Evolutionary conservation across 2,329 filamentous ascomycete genomes (phyloP).

Genomic region (Exutisphaerella laricina): DNA sequence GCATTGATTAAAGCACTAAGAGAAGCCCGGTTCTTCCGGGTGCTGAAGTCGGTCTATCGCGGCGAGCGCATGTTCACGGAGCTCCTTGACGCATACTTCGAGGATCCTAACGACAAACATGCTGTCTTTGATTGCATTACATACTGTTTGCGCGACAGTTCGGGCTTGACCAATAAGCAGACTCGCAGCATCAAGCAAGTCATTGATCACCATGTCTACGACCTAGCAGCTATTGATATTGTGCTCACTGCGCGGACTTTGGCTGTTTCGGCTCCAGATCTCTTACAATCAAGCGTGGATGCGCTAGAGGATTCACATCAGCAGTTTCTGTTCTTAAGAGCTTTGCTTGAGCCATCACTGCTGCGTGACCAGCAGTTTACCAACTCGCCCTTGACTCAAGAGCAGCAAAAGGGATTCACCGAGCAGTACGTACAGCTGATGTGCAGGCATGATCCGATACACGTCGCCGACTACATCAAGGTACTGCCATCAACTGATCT

Average conservation of each 20-base stretch:
- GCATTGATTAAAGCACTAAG: slow-evolving; percentile 71
- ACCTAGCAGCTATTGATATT: slow-evolving; percentile 64
- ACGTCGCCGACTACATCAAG: slow-evolving; percentile 81
- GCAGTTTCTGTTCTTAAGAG: slow-evolving; percentile 71
- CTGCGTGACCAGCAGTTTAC: slow-evolving; percentile 28
- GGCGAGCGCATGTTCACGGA: slow-evolving; percentile 72
- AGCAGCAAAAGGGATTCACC: slow-evolving; percentile 52
- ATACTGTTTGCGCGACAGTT: slow-evolving; percentile 63
- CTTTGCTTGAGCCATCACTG: slow-evolving; percentile 61
- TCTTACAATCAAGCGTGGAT: slow-evolving; percentile 62
- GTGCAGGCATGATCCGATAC: slow-evolving; percentile 75
- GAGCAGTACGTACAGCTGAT: slow-evolving; percentile 87
- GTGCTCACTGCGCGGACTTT: slow-evolving; percentile 60
- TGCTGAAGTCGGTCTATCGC: slow-evolving; percentile 83
- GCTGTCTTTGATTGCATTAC: slow-evolving; percentile 73
- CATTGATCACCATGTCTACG: slow-evolving; percentile 58
- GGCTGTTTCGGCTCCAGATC: slow-evolving; percentile 53
- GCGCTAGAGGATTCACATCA: slow-evolving; percentile 56
- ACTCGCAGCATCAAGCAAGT: slow-evolving; percentile 63
- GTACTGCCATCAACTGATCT: slow-evolving; percentile 71
- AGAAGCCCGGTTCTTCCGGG: slow-evolving; percentile 78
- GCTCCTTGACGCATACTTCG: slow-evolving; percentile 74
- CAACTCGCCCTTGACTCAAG: slow-evolving; percentile 31
- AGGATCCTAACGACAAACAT: slow-evolving; percentile 71
- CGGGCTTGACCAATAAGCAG: slow-evolving; percentile 63